Percentiles rank a stretch among this genome's conserved stretches.
Evolutionary conservation across 2,329 filamentous ascomycete species (phyloP).

Genomic region (Trichoderma koningiopsis): DNA sequence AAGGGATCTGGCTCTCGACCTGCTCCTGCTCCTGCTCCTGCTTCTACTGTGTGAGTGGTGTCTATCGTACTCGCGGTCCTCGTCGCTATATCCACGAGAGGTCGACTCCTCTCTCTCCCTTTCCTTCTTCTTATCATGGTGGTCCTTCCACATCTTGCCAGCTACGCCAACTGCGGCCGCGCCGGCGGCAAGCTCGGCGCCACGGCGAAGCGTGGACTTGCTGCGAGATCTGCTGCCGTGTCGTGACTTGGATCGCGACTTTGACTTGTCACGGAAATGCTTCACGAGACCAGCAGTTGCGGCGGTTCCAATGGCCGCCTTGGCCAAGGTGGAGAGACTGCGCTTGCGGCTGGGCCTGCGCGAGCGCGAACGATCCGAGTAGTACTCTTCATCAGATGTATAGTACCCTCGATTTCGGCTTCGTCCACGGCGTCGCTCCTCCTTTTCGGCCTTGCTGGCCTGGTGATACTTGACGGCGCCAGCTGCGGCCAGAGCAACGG

Average conservation of each 20-base stretch:
- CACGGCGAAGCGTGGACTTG: conserved; percentile 53
- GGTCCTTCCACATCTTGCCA: conserved; percentile 62
- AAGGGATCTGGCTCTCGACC: conserved; percentile 54
- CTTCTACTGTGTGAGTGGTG: conserved; percentile 37
- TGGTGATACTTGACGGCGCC: conserved; percentile 68
- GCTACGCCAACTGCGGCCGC: conserved; percentile 63
- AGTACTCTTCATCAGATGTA: conserved; percentile 48
- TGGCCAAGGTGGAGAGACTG: conserved; percentile 54
- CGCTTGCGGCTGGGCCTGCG: conserved; percentile 49
- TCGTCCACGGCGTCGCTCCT: conserved; percentile 59
- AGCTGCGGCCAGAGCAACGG: conserved; percentile 64
- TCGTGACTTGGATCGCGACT: conserved; percentile 38
- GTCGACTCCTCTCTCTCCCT: conserved; percentile 25
- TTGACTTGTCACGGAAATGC: conserved; percentile 58
- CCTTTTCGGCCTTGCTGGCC: conserved; percentile 60
- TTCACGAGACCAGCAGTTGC: conserved; percentile 61
- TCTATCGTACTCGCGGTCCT: conserved; percentile 42
- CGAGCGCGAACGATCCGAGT: conserved; percentile 45
- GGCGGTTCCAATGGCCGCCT: conserved; percentile 59
- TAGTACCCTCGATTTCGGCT: conserved; percentile 51
- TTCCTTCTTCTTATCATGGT: conserved; percentile 61
- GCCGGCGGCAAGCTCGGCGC: conserved; percentile 62
- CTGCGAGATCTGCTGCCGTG: conserved; percentile 44
- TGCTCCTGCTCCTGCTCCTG: conserved; percentile 49
- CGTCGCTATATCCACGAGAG: conserved; percentile 40